These are phyloP conservation scores for Neurospora pannonica DNA, from an alignment of 495 filamentous ascomycete species.

Conservation along the genomic window DNA sequence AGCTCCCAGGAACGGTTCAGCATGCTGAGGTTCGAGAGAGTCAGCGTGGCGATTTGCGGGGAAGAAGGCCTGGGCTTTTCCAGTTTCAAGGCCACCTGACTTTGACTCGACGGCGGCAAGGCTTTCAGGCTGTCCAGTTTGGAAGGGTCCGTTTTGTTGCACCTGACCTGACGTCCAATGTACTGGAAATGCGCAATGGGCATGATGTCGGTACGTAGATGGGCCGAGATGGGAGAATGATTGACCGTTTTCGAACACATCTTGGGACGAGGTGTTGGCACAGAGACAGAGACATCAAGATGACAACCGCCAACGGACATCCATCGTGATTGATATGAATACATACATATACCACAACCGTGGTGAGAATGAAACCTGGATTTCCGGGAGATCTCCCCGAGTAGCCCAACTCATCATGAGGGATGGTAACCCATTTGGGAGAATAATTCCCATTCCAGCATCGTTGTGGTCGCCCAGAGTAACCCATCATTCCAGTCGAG, in stretches of 20 bases:
- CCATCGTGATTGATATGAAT: not conserved
- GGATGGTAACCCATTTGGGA: slow-evolving; percentile 5
- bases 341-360: not conserved
- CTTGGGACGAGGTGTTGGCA: not conserved
- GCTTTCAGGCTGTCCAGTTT: slow-evolving; percentile 8
- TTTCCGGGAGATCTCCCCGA: slow-evolving; percentile 18
- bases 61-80: slow-evolving; percentile 15
- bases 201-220: slow-evolving; percentile 8
- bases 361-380: not conserved
- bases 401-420: slow-evolving; percentile 4
- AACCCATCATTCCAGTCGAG: slow-evolving; percentile 15
- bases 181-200: not conserved
- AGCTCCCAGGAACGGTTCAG: not conserved
- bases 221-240: slow-evolving; percentile 12
- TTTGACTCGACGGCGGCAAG: slow-evolving; percentile 18
- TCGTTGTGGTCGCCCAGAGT: slow-evolving; percentile 6
- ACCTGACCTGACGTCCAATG: slow-evolving; percentile 13
- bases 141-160: not conserved
- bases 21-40: not conserved
- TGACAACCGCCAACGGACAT: not conserved
- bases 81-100: slow-evolving; percentile 12
- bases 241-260: not conserved
- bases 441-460: slow-evolving; percentile 12
- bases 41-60: slow-evolving; percentile 24
- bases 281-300: not conserved